Base-by-base conservation (phyloP, 495 filamentous ascomycete species). In the Paragyromitra xinjiangensis region DNA sequence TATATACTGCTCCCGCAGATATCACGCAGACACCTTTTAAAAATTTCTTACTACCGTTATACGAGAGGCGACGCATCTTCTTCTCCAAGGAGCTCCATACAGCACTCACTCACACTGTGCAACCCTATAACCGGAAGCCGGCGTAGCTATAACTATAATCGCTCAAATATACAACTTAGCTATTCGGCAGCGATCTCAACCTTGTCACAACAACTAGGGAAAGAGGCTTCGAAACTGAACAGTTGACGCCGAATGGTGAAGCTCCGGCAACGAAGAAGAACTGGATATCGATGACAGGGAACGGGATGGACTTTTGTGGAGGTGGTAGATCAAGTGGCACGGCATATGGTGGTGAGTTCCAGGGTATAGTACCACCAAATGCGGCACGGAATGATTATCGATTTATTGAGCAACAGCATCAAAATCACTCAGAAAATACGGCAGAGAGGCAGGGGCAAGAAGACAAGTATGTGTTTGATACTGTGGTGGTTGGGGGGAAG, bases 1-100 rank as follows among this genome's bases (percentile, higher is more conserved):
- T 77, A 77, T 77, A 77, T 73, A 77, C 74, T 61, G 69, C 69
- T 77, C 69, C 74, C 74, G 42, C 74, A 77, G 34, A 65, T 73
- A 77, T 73, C 42, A 73, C 74, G 34, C 59, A 71, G 59, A 48
- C 64, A 22, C 71, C 24, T 55, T 67, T 37, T 24, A n/a, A 66
- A 50, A 64, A 65, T 40, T 40, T 59, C 59, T 65, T 72, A 39
- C 68, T 71, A 40, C 68, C 44, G 65, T 56, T 71, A 64, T 42
- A 56, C 67, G 50, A 65, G 22, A 50, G 58, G 11, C 56, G 11
- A 59, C 73, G 7, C 26, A 72, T 42, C 26, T 73, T 64, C 24
- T 58, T 24, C 37, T 55, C 14, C 56, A 16, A 45, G 48, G 22
- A 59, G 22, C 51, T 65, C 48, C 45, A n/a, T 62, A 69, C 65